Base-by-base conservation (phyloP, 805 yeast genomes). In the Tetrapisispora pingtungensis region DNA sequence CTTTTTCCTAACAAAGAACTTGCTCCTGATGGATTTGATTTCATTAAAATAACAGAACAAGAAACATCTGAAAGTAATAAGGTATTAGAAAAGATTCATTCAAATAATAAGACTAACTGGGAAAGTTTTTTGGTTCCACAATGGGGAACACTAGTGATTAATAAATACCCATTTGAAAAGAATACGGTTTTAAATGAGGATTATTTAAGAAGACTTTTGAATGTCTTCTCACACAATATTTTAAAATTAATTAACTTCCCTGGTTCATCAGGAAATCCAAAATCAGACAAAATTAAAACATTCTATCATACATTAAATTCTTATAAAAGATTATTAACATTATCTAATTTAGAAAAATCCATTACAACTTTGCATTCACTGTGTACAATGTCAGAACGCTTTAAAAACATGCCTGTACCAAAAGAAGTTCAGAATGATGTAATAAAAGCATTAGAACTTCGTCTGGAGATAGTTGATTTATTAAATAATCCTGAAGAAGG, bases 351-450 rank as follows among this genome's bases (percentile, higher is more conserved):
- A 45, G 67, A 69, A 35, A 71, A 74, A 22, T 74, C 94, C 0
- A 67, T 81, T 17, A 77, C 80, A n/a, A 84, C 87, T 30, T 70
- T 89, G 45, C 71, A 74, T 36, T 84, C 96, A 1, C 71, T 93
- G 44, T 67, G 78, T 28, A 80, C 87, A 47, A 67, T 90, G 43
- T 75, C 86, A 3, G 67, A 74, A 39, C 75, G 83, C 4, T 72
- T 90, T 53, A 76, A 80, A 31, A 83, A 81, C 41, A 90, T 93
- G 58, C 80, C 96, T 1, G 81, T 90, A 32, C 97, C 97, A 0
- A 73, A 74, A 41, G 68, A 77, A 10, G 90, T 94, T 0, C 70
- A 74, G 33, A 58, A 63, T 1, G 74, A 80, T 50, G 89, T 84
- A 5, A 57, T 67, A 8, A 57, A 61, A 12, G 71, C 94, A 0